Base-by-base conservation (phyloP, 768 basidiomycete species). In the Hypholoma fasciculare region DNA sequence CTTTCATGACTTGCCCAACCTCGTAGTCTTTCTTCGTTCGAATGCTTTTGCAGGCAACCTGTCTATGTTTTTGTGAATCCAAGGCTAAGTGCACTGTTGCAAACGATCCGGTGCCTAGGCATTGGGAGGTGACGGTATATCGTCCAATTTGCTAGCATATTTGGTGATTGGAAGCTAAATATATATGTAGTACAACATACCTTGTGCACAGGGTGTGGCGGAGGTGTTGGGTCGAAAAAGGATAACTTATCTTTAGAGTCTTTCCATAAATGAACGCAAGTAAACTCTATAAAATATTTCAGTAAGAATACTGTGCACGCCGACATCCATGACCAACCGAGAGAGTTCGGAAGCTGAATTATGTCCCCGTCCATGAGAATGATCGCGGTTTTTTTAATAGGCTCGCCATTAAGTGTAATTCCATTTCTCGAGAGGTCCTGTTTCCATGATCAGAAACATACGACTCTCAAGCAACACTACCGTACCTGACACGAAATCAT, bases 1-100 rank as follows among this genome's bases (percentile, higher is more conserved):
- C 91, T 64, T 90, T 93, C 85, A 87, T 85, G 19, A 89, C 82
- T 63, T 84, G 81, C 3, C 72, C 76, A 23, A 83, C 69, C 46
- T 89, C 87, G 49, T 79, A 78, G 19, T 81, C 82, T 52, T 80
- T 82, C 68, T 84, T 85, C 1, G 77, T 81, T 62, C 82, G 84
- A 66, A 94, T 89, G 57, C 85, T 91, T 70, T 94, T 94, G 70
- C 91, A 93, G 19, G 92, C 92, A 26, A 91, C 89, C 72, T 94
- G 92, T 44, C 84, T 80, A 62, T 84, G 80, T 47, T 77, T 82
- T 8, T 72, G 68, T 9, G 78, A 82, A 65, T 91, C 89, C 57
- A 90, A 76, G 16, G 90, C 90, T 20, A 94, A 80, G 65, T 92
- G 87, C 1, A 94, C 92, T 1, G 86, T 88, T 0, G 91, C 92